These are phyloP conservation scores for Leishmania amazonensis DNA, from an alignment of 208 protist species.

Conservation along the genomic window DNA sequence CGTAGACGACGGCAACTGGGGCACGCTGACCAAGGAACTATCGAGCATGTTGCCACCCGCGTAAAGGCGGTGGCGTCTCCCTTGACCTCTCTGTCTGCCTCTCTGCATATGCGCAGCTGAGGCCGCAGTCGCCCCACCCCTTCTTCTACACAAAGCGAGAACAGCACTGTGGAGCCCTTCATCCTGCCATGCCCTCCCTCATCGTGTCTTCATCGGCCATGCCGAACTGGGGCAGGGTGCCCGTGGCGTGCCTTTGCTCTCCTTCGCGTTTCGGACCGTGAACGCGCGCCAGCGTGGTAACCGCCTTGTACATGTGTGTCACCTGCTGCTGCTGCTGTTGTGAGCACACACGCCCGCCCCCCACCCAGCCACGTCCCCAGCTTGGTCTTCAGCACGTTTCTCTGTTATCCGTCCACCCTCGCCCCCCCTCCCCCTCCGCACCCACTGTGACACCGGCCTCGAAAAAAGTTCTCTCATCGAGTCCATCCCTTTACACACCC, in stretches of 20 bases:
- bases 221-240: neutral
- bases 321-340: neutral
- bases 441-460: neutral
- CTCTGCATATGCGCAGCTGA: neutral
- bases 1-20: slow-evolving; percentile 15
- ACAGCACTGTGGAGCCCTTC: neutral
- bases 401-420: neutral
- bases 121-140: neutral
- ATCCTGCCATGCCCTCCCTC: neutral
- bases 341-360: neutral
- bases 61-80: neutral
- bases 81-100: neutral
- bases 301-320: neutral
- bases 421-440: too few species aligned
- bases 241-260: neutral
- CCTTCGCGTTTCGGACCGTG: neutral
- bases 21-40: slow-evolving; percentile 13
- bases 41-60: slow-evolving; percentile 7
- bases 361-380: neutral
- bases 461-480: neutral
- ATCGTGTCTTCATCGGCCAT: neutral
- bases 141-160: neutral
- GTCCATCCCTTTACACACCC: neutral
- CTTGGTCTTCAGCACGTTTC: neutral
- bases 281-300: neutral